Evolutionary conservation across 345 rosid genomes (phyloP).

Genomic region (Bruguiera parviflora): DNA sequence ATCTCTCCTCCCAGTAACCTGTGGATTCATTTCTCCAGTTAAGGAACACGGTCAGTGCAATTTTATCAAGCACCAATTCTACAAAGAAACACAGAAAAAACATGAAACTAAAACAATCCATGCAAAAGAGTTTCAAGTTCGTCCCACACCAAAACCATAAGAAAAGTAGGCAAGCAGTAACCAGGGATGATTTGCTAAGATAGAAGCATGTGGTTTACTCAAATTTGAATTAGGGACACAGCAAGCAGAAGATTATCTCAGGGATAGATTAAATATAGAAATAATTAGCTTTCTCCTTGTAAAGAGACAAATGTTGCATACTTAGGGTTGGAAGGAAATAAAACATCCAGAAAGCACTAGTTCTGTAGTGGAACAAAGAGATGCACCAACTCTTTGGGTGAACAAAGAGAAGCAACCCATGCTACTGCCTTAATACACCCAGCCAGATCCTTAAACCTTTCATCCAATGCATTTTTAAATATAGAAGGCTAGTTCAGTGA

Average conservation of each 20-base stretch:
- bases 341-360: background rate
- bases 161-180: background rate
- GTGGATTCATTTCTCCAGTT: constrained; percentile 15
- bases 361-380: background rate
- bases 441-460: background rate
- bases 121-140: background rate
- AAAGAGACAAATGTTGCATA: background rate
- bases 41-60: background rate
- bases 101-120: background rate
- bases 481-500: background rate
- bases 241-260: background rate
- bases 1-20: constrained; percentile 99
- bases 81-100: background rate
- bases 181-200: background rate
- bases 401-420: background rate
- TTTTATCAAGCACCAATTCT: background rate
- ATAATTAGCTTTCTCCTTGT: background rate
- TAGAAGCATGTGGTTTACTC: background rate
- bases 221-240: too few relatives aligned
- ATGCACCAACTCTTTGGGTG: too few relatives aligned
- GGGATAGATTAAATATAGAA: background rate
- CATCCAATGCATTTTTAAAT: background rate
- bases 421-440: background rate
- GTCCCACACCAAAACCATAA: background rate
- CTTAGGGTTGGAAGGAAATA: background rate